Evolutionary conservation across 2,329 filamentous ascomycete genomes (phyloP), one percentile per base, ranked within the genome.

Genomic region (Xylaria hypoxylon): DNA sequence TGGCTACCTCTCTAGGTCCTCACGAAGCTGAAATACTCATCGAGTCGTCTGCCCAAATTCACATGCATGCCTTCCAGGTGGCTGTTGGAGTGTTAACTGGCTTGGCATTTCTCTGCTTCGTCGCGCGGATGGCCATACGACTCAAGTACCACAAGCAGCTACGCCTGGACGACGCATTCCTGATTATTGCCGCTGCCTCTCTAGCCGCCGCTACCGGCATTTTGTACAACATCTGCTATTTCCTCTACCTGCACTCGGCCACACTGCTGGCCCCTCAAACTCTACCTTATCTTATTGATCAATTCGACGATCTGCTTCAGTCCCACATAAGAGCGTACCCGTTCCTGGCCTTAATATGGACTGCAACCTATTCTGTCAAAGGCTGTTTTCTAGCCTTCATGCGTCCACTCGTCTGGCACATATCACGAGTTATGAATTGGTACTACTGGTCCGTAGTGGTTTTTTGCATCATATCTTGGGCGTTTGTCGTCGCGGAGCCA

Each of bases 301-400:
- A 62, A 53, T 71, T 40, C 35, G 40, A 31, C n/a, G 40, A 64
- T 15, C 63, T 71, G 13, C 56, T 70, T 45, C 22, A 65, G n/a
- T 63, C 71, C 35, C 64, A 68, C 52, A 70, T 67, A 64, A 62
- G 56, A 31, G 57, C 68, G 5, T 70, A 69, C 33, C 68, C 69
- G 6, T 73, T 65, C 38, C 62, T 70, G 15, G 62, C 66, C 47
- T 24, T 73, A 11, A 67, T 65, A 62, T 72, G 70, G 70, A 72
- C 72, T 11, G 68, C 70, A 15, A 71, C 62, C 5, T 72, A 59
- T 28, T 59, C 65, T 31, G 67, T 73, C 45, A 72, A 73, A 65
- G 66, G 56, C 1, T 73, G 64, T 31, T 72, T 73, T 35, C 59
- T 73, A 22, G 70, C 65, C 15, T 73, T 72, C 28, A 66, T 73